Evolutionary conservation across 2,329 filamentous ascomycete genomes (phyloP).

Genomic region (Colletotrichum destructivum): DNA sequence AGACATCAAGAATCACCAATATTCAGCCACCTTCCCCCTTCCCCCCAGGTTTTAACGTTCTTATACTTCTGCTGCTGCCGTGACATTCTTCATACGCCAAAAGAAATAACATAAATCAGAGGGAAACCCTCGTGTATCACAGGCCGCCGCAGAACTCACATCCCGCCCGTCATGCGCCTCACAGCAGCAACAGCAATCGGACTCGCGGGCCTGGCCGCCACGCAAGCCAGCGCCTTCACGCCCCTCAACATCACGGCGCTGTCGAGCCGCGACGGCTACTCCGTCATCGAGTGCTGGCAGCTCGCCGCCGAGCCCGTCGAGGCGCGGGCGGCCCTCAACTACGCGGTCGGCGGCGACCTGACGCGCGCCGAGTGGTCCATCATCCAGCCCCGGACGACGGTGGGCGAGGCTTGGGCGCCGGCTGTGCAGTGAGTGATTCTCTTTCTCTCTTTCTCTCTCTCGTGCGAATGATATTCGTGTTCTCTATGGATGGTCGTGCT

Average conservation of each 20-base stretch:
- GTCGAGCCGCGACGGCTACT: constrained; percentile 53
- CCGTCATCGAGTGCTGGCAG: constrained; percentile 63
- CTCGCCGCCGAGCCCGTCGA: constrained; percentile 47
- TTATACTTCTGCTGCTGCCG: not conserved
- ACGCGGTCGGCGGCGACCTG: constrained; percentile 48
- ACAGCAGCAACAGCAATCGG: not conserved
- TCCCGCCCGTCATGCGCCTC: not conserved
- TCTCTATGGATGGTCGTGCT: too few relatives aligned
- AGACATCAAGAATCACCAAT: not conserved
- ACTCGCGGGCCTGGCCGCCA: not conserved
- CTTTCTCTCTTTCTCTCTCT: too few relatives aligned
- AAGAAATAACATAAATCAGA: too few relatives aligned
- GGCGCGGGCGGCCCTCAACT: constrained; percentile 51
- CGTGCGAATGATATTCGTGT: too few relatives aligned
- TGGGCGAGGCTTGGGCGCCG: constrained; percentile 54
- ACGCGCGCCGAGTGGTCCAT: constrained; percentile 50
- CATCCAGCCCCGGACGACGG: constrained; percentile 49
- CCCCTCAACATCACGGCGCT: constrained; percentile 60
- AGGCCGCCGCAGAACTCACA: not conserved
- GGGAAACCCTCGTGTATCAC: not conserved
- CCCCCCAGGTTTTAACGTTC: not conserved
- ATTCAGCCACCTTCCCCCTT: not conserved
- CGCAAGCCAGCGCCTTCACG: constrained; percentile 6
- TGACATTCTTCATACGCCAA: not conserved
- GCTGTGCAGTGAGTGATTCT: constrained; percentile 48